phyloP scores from a whole-genome alignment of 257 asterid genomes.

The Scutellaria baicalensis region DNA sequence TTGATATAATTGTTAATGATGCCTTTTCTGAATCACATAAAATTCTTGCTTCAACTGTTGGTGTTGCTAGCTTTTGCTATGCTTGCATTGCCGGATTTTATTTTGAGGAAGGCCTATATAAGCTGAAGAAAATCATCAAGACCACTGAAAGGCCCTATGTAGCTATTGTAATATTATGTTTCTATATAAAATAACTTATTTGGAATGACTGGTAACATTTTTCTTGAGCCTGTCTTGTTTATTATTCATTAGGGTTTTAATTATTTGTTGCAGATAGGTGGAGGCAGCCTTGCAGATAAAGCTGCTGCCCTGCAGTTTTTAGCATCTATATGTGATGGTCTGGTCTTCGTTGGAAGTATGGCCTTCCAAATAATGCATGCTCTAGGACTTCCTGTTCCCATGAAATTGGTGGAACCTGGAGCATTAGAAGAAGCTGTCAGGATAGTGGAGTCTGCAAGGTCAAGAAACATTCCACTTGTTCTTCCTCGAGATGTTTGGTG shows the following conservation, averaged over 20 bases:
- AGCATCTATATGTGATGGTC: conserved; percentile 68
- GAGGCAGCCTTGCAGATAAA: conserved; percentile 64
- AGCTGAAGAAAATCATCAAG: conserved; percentile 50
- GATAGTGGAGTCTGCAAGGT: conserved; percentile 53
- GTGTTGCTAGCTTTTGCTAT: conserved; percentile 59
- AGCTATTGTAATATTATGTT: conserved; percentile 58
- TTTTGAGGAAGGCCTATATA: conserved; percentile 57
- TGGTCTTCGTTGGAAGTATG: conserved; percentile 73
- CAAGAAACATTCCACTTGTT: conserved; percentile 49
- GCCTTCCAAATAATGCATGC: conserved; percentile 85
- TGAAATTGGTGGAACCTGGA: conserved; percentile 46
- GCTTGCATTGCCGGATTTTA: conserved; percentile 73
- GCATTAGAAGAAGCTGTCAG: conserved; percentile 43
- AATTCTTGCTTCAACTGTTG: conserved; percentile 86
- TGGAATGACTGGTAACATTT: background rate
- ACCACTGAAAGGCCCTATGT: conserved; percentile 47
- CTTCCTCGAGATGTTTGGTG: conserved; percentile 82
- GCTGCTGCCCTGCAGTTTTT: conserved; percentile 55
- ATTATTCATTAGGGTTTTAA: conserved; percentile 8
- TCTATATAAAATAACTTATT: conserved; percentile 5
- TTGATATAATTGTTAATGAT: conserved; percentile 84
- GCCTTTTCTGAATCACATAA: conserved; percentile 79
- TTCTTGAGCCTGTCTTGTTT: background rate
- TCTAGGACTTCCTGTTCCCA: conserved; percentile 56
- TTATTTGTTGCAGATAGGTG: conserved; percentile 58